Evolutionary conservation across 106 monocot genomes (phyloP).

Genomic region (Allium fistulosum): DNA sequence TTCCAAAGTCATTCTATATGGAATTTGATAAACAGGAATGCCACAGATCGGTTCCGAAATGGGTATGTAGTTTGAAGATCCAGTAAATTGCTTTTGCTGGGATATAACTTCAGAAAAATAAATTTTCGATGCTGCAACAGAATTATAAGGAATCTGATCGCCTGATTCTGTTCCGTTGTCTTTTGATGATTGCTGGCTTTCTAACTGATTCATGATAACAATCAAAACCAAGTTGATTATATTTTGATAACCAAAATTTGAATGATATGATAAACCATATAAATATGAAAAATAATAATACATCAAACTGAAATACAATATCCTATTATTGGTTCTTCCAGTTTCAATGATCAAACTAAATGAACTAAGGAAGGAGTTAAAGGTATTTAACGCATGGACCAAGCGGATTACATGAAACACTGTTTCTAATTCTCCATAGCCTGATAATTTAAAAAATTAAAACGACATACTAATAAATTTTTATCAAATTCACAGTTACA

Average conservation of each 20-base stretch:
- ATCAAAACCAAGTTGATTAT: neutral
- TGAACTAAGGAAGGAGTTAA: too few species aligned
- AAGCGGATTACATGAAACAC: too few species aligned
- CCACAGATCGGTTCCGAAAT: constrained; percentile 13
- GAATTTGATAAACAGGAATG: constrained; percentile 18
- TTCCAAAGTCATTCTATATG: constrained; percentile 8
- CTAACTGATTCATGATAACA: constrained; percentile 13
- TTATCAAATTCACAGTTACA: too few species aligned
- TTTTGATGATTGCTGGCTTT: constrained; percentile 14
- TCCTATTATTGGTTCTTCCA: too few species aligned
- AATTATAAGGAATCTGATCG: constrained; percentile 24
- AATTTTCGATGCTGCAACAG: constrained; percentile 18
- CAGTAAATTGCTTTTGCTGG: constrained; percentile 20
- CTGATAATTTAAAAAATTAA: too few species aligned
- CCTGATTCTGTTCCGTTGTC: constrained; percentile 16
- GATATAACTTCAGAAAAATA: constrained; percentile 19
- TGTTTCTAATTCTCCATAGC: too few species aligned
- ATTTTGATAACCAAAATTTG: neutral
- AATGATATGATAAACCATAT: neutral
- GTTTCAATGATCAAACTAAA: too few species aligned
- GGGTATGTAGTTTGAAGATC: constrained; percentile 21
- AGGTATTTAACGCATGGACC: too few species aligned
- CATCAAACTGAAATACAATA: too few species aligned
- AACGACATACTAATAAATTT: too few species aligned
- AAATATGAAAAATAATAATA: too few species aligned